phyloP scores from a whole-genome alignment of 352 stramenopile genomes.

The Pseudoperonospora humuli region DNA sequence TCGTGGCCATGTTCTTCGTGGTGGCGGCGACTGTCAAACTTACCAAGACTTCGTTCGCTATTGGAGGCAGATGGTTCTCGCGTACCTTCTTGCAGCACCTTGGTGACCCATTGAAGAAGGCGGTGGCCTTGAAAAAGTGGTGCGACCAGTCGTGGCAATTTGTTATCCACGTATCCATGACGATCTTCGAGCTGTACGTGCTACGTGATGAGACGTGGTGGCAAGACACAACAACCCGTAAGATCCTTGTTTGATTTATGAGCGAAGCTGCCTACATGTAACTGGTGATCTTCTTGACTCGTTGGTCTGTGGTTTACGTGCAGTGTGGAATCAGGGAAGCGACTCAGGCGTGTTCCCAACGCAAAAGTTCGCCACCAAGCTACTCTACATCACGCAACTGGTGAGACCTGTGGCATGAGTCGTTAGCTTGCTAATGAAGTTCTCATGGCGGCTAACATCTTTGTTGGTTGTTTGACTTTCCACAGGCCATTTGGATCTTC shows the following conservation, averaged over 20 bases:
- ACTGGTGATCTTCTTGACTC: neutral
- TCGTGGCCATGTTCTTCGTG: constrained; percentile 50
- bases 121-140: constrained; percentile 84
- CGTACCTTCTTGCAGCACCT: constrained; percentile 73
- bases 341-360: constrained; percentile 62
- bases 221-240: constrained; percentile 79
- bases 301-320: neutral
- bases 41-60: constrained; percentile 59
- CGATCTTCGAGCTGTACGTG: constrained; percentile 76
- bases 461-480: neutral
- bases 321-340: constrained; percentile 76
- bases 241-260: constrained; percentile 1
- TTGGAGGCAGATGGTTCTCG: constrained; percentile 64
- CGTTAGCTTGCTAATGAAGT: neutral
- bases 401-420: constrained; percentile 19
- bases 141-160: constrained; percentile 86
- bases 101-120: constrained; percentile 73
- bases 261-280: neutral
- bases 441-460: neutral
- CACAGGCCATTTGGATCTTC: constrained; percentile 84
- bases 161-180: constrained; percentile 76
- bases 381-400: constrained; percentile 79
- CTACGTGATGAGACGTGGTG: constrained; percentile 80
- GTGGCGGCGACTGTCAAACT: constrained; percentile 65
- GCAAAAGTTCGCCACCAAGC: constrained; percentile 76